Evolutionary conservation across 164 flowering plant species (phyloP).

Genomic region (Vitis cinerea): DNA sequence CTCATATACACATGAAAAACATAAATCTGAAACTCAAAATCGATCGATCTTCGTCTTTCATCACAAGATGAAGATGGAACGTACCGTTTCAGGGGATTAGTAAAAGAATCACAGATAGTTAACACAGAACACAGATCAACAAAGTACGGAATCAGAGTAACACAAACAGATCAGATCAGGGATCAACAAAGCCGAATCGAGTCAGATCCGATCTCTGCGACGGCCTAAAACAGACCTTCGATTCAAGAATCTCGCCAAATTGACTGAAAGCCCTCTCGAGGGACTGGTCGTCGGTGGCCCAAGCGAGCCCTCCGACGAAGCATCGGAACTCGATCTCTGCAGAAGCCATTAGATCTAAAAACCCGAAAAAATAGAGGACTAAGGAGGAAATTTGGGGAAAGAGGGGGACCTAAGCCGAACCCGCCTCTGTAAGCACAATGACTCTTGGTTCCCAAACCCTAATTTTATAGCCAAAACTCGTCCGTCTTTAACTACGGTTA

Average conservation of each 20-base stretch:
- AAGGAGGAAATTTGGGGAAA: background rate
- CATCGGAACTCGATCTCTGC: constrained; percentile 49
- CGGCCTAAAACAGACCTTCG: constrained; percentile 57
- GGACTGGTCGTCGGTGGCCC: constrained; percentile 50
- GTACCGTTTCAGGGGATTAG: constrained; percentile 47
- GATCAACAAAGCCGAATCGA: constrained; percentile 23
- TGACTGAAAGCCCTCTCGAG: constrained; percentile 41
- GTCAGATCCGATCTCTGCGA: constrained; percentile 44
- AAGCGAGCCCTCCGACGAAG: constrained; percentile 63
- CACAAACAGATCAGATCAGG: constrained; percentile 23
- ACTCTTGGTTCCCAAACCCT: background rate
- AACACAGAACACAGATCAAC: constrained; percentile 11
- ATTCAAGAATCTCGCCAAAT: constrained; percentile 50
- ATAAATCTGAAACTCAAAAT: constrained; percentile 10
- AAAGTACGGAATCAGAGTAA: background rate
- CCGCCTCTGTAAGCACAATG: background rate
- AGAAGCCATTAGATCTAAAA: constrained; percentile 28
- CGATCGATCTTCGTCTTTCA: constrained; percentile 44
- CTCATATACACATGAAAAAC: background rate
- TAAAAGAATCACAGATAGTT: constrained; percentile 17
- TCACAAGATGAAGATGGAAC: constrained; percentile 35
- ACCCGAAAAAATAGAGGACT: background rate
- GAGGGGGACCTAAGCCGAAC: background rate
- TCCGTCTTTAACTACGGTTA: constrained; percentile 7
- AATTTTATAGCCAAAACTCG: constrained; percentile 7